A percentile compares a stretch with the other conserved stretches of the same genome.
Evolutionary conservation across 306 rosid species (phyloP).

Genomic region (Pterocarpus santalinus): DNA sequence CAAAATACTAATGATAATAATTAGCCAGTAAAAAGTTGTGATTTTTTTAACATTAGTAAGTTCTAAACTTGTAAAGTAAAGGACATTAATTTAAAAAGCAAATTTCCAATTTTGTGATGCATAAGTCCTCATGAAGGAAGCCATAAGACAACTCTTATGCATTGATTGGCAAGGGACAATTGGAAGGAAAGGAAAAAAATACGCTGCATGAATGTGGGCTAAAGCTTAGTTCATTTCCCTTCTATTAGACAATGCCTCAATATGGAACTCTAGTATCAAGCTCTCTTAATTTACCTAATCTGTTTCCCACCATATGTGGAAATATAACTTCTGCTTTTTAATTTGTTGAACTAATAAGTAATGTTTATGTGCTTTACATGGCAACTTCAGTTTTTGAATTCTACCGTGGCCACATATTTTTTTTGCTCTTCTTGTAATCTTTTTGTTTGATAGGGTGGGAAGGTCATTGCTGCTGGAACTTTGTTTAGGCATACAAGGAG

Average conservation of each 20-base stretch:
- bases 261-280: not conserved
- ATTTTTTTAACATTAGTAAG: not conserved
- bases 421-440: conserved; percentile 4
- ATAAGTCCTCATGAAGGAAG: not conserved
- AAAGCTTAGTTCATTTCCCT: conserved; percentile 13
- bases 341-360: not conserved
- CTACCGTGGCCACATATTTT: not conserved
- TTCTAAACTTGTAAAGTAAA: not conserved
- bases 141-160: not conserved
- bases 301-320: not conserved
- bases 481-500: conserved; percentile 2
- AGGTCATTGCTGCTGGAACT: not conserved
- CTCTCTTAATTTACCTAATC: not conserved
- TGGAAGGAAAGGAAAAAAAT: not conserved
- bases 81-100: not conserved
- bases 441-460: not conserved
- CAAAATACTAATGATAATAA: not conserved
- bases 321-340: not conserved
- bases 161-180: not conserved
- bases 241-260: not conserved
- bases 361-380: not conserved
- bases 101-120: not conserved
- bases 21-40: not conserved
- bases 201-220: not conserved
- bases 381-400: not conserved